Conservation (phyloP, 2,329 filamentous ascomycete genomes). For the Fusarium subtropicale region DNA sequence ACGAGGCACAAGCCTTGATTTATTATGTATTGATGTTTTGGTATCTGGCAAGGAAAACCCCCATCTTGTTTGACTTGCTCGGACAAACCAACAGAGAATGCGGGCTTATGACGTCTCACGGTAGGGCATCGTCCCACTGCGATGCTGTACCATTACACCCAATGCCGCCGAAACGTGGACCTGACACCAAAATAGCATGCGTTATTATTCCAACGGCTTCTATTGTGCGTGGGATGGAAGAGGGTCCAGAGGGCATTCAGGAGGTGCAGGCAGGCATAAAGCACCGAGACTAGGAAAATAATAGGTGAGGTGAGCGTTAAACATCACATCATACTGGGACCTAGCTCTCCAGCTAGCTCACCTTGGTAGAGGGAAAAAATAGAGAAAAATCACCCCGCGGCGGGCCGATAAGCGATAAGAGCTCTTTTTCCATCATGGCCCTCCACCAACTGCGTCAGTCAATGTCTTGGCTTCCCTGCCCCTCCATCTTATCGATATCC, state of each 20-base stretch:
- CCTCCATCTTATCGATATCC: conserved; percentile 23
- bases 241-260: conserved; percentile 27
- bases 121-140: conserved; percentile 28
- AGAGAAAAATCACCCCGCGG: conserved; percentile 34
- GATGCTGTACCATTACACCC: conserved; percentile 26
- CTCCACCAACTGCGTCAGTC: conserved; percentile 31
- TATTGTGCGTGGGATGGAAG: conserved; percentile 28
- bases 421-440: conserved; percentile 38
- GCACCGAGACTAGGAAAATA: conserved; percentile 36
- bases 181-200: conserved; percentile 27
- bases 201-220: conserved; percentile 38
- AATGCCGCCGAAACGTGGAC: conserved; percentile 39
- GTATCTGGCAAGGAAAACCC: not conserved
- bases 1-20: not conserved
- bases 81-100: conserved; percentile 19
- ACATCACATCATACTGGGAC: conserved; percentile 36
- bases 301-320: conserved; percentile 38
- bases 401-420: conserved; percentile 48
- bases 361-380: conserved; percentile 12
- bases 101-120: conserved; percentile 36
- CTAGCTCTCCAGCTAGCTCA: conserved; percentile 17
- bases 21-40: conserved; percentile 4
- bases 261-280: conserved; percentile 32
- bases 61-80: conserved; percentile 12
- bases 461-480: conserved; percentile 27